phyloP scores from a whole-genome alignment of 441 rosid species.

The Raphanus hybrid region DNA sequence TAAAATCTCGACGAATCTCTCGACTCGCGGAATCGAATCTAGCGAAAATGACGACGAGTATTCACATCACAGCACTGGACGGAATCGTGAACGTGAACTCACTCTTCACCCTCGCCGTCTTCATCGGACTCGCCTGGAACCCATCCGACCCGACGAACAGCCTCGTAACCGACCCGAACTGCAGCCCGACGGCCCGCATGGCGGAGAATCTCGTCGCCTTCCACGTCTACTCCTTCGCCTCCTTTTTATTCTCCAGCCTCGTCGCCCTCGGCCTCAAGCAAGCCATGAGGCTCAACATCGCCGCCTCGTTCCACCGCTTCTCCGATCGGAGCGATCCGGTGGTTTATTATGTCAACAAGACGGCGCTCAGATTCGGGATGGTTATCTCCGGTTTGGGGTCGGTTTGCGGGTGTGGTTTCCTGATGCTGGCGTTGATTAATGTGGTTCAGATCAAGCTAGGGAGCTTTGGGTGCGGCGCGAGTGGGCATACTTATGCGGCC shows the following conservation, averaged over 20 bases:
- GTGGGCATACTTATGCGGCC: slow-evolving; percentile 64
- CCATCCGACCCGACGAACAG: slow-evolving; percentile 53
- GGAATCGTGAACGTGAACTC: slow-evolving; percentile 84
- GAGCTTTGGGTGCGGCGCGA: slow-evolving; percentile 67
- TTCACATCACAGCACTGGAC: slow-evolving; percentile 89
- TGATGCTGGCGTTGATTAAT: slow-evolving; percentile 81
- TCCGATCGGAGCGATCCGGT: slow-evolving; percentile 33
- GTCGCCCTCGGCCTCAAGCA: slow-evolving; percentile 82
- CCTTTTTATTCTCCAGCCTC: slow-evolving; percentile 85
- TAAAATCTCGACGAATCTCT: slow-evolving; percentile 3
- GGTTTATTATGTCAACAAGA: slow-evolving; percentile 51
- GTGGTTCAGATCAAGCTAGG: slow-evolving; percentile 87
- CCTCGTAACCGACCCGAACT: slow-evolving; percentile 47
- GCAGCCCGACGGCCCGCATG: slow-evolving; percentile 46
- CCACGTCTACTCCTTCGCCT: slow-evolving; percentile 86
- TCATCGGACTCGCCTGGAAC: slow-evolving; percentile 72
- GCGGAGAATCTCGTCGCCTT: slow-evolving; percentile 68
- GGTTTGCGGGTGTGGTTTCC: slow-evolving; percentile 61
- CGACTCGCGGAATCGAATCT: slow-evolving; percentile 13
- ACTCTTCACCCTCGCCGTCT: slow-evolving; percentile 87
- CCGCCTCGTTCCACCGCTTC: slow-evolving; percentile 28
- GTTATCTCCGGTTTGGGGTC: slow-evolving; percentile 76
- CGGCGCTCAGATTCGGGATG: slow-evolving; percentile 70
- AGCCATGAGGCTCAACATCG: slow-evolving; percentile 55
- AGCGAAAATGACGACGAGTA: slow-evolving; percentile 66